Percentiles rank a stretch among this genome's conserved stretches.
phyloP scores from a whole-genome alignment of 768 basidiomycete genomes.

The Hygrophoropsis aurantiaca region DNA sequence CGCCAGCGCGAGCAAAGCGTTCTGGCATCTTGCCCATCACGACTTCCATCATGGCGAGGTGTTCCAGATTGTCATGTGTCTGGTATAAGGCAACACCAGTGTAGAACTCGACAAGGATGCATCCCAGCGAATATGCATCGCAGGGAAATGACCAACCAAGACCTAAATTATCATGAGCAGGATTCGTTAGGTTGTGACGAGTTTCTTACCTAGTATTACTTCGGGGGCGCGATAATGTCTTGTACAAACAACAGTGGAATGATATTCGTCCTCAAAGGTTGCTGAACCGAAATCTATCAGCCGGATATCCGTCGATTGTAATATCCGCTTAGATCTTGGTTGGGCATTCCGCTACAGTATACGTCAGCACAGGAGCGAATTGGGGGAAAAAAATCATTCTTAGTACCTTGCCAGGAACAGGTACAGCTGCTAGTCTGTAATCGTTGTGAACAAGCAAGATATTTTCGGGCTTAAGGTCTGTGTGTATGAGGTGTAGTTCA shows the following conservation, averaged over 20 bases:
- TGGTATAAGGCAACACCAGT: constrained; percentile 99
- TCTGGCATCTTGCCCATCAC: constrained; percentile 99
- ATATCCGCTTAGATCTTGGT: constrained; percentile 70
- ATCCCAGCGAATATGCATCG: constrained; percentile 97
- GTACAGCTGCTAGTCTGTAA: constrained; percentile 58
- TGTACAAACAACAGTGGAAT: constrained; percentile 96
- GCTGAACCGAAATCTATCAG: constrained; percentile 99
- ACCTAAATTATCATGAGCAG: constrained; percentile 47
- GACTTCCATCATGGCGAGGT: constrained; percentile 99
- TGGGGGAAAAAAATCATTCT: constrained; percentile 7
- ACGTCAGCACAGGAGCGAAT: neutral
- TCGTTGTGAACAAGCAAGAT: constrained; percentile 91
- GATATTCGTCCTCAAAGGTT: constrained; percentile 97
- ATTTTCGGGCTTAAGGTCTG: constrained; percentile 98
- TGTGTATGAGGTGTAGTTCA: constrained; percentile 88
- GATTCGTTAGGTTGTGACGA: neutral
- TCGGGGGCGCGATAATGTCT: constrained; percentile 98
- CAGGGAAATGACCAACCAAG: constrained; percentile 98
- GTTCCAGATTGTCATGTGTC: constrained; percentile 98
- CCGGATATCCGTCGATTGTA: constrained; percentile 87
- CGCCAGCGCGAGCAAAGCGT: constrained; percentile 72
- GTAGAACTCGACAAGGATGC: constrained; percentile 97
- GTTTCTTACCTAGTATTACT: constrained; percentile 88
- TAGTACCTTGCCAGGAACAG: constrained; percentile 65
- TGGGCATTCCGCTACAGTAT: constrained; percentile 57